Evolutionary conservation across 371 early-diverging fungal genomes (phyloP), one percentile per base, ranked within the genome.

Genomic region (Mucor velutinosus): DNA sequence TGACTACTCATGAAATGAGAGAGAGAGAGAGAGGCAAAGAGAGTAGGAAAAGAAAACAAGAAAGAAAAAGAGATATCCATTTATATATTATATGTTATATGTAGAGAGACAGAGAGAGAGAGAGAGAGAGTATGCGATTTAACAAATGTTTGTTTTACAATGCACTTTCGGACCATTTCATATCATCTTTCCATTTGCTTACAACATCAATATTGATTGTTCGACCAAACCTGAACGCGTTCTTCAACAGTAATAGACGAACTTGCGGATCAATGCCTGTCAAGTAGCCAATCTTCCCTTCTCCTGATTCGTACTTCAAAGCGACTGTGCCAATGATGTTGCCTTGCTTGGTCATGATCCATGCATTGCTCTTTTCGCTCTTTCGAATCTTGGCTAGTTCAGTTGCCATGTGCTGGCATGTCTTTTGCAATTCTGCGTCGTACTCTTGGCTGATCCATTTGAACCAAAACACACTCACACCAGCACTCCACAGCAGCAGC

Each of bases 191-290:
- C 74, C 72, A 65, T 73, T 78, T 76, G 57, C 76, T 75, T 60
- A 82, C 69, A 23, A 82, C 82, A 32, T 70, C 57, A 60, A 82
- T 77, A 37, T 74, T 69, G 57, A 77, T 70, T 47, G 73, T 58
- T 73, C 72, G 74, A 70, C 79, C 82, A 67, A 77, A 79, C 61
- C 67, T 67, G 55, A 82, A 74, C 32, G 74, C 79, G 60, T 63
- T 74, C 61, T 74, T 69, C 56, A 82, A 75, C 51, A 82, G 47
- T n/a, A 68, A 57, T n/a, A 75, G 66, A 30, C 76, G 72, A 19
- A 67, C 66, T 60, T 65, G 65, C 17, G 76, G 47, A 55, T 73
- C 67, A 12, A 64, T 35, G 58, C 70, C 78, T 71, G 73, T 77
- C 72, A 77, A 62, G 65, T 64, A 71, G 17, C 72, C 75, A 65